Conservation (phyloP, 2,329 filamentous ascomycete genomes). For the Chrysosporium queenslandicum region DNA sequence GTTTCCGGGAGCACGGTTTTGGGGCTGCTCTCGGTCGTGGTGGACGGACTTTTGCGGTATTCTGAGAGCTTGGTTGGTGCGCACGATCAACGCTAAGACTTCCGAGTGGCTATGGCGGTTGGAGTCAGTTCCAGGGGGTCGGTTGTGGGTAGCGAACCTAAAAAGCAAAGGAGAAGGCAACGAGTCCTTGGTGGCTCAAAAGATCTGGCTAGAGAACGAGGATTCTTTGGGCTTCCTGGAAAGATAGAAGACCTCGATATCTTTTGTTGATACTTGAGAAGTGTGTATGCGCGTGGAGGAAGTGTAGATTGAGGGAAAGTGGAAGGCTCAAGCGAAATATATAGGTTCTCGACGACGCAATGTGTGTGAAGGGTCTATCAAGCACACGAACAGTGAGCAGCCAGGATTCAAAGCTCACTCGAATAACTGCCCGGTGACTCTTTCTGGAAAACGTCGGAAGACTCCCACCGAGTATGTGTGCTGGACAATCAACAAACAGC, state of each 20-base stretch:
- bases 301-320: neutral
- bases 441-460: neutral
- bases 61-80: neutral
- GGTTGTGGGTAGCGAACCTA: neutral
- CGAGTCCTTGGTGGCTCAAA: neutral
- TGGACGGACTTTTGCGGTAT: neutral
- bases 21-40: neutral
- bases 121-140: neutral
- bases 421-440: neutral
- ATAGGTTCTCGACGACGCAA: neutral
- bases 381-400: neutral
- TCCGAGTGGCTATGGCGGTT: neutral
- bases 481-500: neutral
- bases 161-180: neutral
- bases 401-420: neutral
- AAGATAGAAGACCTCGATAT: neutral
- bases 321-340: neutral
- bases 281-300: neutral
- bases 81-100: neutral
- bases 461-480: neutral
- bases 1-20: conserved; percentile 1
- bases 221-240: neutral
- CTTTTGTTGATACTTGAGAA: neutral
- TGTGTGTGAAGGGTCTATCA: neutral
- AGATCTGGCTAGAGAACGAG: neutral